A percentile compares a stretch with the other conserved stretches of the same genome.
These are phyloP conservation scores for Elongisporangium undulatum DNA, from an alignment of 352 stramenopile species.

Conservation along the genomic window DNA sequence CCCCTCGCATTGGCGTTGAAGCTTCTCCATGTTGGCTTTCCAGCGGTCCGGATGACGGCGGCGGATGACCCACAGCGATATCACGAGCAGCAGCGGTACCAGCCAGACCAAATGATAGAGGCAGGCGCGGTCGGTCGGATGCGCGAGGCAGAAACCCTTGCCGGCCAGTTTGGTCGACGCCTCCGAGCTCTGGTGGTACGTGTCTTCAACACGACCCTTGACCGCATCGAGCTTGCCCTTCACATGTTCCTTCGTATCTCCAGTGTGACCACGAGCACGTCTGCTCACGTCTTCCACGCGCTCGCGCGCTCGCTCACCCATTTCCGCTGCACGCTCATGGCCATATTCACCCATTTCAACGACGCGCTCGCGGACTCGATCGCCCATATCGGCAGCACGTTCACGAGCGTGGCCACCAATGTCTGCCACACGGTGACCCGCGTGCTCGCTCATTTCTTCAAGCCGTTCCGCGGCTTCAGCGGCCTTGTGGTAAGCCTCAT, in stretches of 20 bases:
- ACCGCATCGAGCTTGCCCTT: constrained; percentile 17
- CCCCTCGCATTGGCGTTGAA: constrained; percentile 36
- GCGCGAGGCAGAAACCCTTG: constrained; percentile 47
- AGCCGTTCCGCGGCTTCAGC: constrained; percentile 18
- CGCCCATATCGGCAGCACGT: constrained; percentile 12
- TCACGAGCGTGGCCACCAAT: constrained; percentile 15
- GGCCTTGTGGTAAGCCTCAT: constrained; percentile 5
- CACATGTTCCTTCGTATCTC: neutral
- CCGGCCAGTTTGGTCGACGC: constrained; percentile 33
- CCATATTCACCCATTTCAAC: constrained; percentile 24
- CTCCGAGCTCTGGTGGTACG: constrained; percentile 53
- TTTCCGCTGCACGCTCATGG: constrained; percentile 15
- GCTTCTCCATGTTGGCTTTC: constrained; percentile 45
- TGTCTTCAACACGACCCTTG: constrained; percentile 36
- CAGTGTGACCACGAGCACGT: neutral
- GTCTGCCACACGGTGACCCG: constrained; percentile 21
- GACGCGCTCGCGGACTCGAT: constrained; percentile 26
- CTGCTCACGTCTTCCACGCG: constrained; percentile 13
- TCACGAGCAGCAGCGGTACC: constrained; percentile 31
- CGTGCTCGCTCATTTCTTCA: constrained; percentile 28
- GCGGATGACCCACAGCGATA: constrained; percentile 36
- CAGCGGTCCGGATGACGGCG: constrained; percentile 68
- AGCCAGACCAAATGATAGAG: constrained; percentile 38
- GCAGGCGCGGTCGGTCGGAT: constrained; percentile 40
- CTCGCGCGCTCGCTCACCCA: constrained; percentile 5